Conservation (phyloP, 441 rosid species). For the Dalechampia spathulata region DNA sequence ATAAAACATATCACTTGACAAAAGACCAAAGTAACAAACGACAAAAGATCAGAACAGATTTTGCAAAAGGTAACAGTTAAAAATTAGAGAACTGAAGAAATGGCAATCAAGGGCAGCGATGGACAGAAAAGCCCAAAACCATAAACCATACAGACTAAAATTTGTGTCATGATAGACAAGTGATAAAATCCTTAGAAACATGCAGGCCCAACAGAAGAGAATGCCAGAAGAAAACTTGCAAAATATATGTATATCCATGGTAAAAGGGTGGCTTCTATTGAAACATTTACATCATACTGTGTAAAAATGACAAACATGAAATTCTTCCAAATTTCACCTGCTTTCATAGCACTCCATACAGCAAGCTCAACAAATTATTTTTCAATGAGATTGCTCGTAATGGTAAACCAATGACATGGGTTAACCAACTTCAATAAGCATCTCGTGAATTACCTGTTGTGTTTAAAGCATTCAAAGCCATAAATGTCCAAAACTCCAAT, state of each 20-base stretch:
- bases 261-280: neutral
- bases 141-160: neutral
- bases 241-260: neutral
- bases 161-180: neutral
- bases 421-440: neutral
- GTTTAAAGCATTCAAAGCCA: constrained; percentile 90
- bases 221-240: neutral
- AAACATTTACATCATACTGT: neutral
- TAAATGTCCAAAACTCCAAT: constrained; percentile 95
- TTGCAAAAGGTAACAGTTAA: neutral
- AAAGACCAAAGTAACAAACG: neutral
- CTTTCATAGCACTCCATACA: neutral
- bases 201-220: neutral
- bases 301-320: neutral
- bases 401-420: neutral
- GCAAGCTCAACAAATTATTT: neutral
- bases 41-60: neutral
- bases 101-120: neutral
- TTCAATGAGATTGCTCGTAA: neutral
- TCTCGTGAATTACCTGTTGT: constrained; percentile 54
- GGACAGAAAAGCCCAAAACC: neutral
- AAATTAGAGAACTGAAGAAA: neutral
- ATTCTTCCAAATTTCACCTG: neutral
- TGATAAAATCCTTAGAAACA: neutral
- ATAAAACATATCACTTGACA: constrained; percentile 17